phyloP scores from a whole-genome alignment of 805 yeast species.

The Lipomyces yamanashiensis region DNA sequence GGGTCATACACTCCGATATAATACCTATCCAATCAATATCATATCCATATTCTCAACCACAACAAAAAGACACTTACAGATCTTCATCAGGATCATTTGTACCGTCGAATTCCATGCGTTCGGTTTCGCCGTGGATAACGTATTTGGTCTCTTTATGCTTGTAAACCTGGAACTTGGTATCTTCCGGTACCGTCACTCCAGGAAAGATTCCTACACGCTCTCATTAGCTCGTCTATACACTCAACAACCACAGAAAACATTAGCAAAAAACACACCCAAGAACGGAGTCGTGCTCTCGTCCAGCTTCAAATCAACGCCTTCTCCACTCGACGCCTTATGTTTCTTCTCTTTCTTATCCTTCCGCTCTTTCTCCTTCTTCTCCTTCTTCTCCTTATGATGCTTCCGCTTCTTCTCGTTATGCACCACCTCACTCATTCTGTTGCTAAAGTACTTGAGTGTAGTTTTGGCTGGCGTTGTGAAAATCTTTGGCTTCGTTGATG shows the following conservation, averaged over 20 bases:
- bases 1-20: constrained; percentile 81
- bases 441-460: neutral
- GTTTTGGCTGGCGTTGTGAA: too few relatives aligned
- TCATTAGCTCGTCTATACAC: too few relatives aligned
- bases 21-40: constrained; percentile 51
- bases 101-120: constrained; percentile 75
- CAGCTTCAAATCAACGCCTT: constrained; percentile 11
- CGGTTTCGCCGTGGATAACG: constrained; percentile 78
- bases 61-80: constrained; percentile 31
- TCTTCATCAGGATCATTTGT: constrained; percentile 46
- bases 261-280: constrained; percentile 19
- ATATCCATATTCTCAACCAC: neutral
- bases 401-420: constrained; percentile 17
- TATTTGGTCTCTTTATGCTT: constrained; percentile 51
- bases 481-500: neutral
- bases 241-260: too few relatives aligned
- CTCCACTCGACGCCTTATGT: neutral
- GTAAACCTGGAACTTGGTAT: constrained; percentile 66
- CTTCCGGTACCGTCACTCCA: constrained; percentile 67
- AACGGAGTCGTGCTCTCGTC: constrained; percentile 25
- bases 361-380: constrained; percentile 14
- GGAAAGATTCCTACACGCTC: constrained; percentile 55
- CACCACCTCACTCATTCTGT: constrained; percentile 11
- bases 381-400: constrained; percentile 17
- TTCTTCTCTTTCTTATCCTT: constrained; percentile 12